phyloP scores from a whole-genome alignment of 306 rosid genomes.

The Phaseolus lunatus region DNA sequence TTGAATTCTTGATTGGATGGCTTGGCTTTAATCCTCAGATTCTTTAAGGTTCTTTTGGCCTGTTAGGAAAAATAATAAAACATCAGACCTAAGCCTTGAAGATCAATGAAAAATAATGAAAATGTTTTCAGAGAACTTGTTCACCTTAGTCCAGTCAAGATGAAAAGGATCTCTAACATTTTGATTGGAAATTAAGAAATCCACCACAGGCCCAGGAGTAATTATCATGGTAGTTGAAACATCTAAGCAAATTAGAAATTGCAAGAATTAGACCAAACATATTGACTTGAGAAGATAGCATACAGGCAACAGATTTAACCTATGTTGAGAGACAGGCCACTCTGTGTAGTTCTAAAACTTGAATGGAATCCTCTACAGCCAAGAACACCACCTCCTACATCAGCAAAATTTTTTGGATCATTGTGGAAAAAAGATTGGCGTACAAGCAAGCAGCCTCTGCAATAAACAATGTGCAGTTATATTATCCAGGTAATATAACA shows the following conservation, averaged over 20 bases:
- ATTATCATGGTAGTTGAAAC: conserved; percentile 95
- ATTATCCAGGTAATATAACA: not conserved
- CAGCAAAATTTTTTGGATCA: conserved; percentile 73
- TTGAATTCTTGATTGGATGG: conserved; percentile 82
- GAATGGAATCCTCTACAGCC: conserved; percentile 97
- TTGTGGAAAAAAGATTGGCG: conserved; percentile 90
- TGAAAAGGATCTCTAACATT: conserved; percentile 79
- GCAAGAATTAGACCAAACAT: conserved; percentile 21
- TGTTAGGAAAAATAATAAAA: conserved; percentile 42
- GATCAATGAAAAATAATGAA: not conserved
- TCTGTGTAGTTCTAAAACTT: conserved; percentile 90
- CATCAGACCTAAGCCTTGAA: not conserved
- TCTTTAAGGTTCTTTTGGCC: conserved; percentile 87
- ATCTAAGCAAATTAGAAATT: conserved; percentile 54
- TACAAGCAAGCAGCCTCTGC: conserved; percentile 94
- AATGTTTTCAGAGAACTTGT: not conserved
- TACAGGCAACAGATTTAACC: conserved; percentile 51
- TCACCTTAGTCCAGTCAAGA: conserved; percentile 93
- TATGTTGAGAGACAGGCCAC: conserved; percentile 87
- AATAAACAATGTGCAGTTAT: conserved; percentile 19
- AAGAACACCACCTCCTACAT: conserved; percentile 93
- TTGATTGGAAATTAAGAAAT: conserved; percentile 84
- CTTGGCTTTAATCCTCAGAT: conserved; percentile 75
- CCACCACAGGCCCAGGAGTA: conserved; percentile 92
- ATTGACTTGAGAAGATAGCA: not conserved